Evolutionary conservation across 2,329 filamentous ascomycete species (phyloP).

Genomic region (Phaeophleospora eucalypticola): DNA sequence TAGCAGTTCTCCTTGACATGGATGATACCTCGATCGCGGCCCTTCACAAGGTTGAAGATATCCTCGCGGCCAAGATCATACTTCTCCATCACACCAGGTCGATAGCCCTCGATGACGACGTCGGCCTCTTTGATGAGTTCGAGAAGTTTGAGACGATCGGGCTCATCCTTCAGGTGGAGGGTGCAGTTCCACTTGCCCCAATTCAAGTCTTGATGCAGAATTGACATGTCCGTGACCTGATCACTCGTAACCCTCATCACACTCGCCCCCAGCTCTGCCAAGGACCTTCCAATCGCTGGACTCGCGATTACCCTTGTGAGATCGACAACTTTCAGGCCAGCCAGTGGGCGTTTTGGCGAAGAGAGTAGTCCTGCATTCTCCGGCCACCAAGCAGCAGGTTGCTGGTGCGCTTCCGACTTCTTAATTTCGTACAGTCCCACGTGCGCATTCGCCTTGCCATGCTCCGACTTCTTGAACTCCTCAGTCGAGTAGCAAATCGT

Average conservation of each 20-base stretch:
- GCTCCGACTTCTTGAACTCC: conserved; percentile 37
- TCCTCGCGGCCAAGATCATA: conserved; percentile 43
- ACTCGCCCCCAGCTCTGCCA: conserved; percentile 71
- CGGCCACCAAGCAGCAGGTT: conserved; percentile 26
- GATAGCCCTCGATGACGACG: conserved; percentile 49
- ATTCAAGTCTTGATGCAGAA: conserved; percentile 45
- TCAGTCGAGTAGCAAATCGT: conserved; percentile 41
- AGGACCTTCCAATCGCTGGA: conserved; percentile 64
- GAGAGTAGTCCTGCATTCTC: conserved; percentile 26
- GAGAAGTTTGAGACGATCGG: conserved; percentile 38
- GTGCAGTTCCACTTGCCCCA: conserved; percentile 49
- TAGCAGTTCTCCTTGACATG: conserved; percentile 53
- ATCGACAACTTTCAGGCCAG: conserved; percentile 68
- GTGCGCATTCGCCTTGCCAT: conserved; percentile 26
- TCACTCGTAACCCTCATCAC: conserved; percentile 69
- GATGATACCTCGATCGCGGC: conserved; percentile 43
- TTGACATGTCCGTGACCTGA: conserved; percentile 56
- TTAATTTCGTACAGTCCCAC: conserved; percentile 20
- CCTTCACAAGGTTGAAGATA: conserved; percentile 40
- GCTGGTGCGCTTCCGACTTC: conserved; percentile 8
- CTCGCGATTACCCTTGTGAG: conserved; percentile 72
- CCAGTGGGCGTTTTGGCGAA: conserved; percentile 38
- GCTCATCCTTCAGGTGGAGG: conserved; percentile 42
- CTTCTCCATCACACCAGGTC: conserved; percentile 46
- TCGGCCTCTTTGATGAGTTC: conserved; percentile 47